Evolutionary conservation across 1,284 basidiomycete species (phyloP).

Genomic region (Heterobasidion occidentale): DNA sequence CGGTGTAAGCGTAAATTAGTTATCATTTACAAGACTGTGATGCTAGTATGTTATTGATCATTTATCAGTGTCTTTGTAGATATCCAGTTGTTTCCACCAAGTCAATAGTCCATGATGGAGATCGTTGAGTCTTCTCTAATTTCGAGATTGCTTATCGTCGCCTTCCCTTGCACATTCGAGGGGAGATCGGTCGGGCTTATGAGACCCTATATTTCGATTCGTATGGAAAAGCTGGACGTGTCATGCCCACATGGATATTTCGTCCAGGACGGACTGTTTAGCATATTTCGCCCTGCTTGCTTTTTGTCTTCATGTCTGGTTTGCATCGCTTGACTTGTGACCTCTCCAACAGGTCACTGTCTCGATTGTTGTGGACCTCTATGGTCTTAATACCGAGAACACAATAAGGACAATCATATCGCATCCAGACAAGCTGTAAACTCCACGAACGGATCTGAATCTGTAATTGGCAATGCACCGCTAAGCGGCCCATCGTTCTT

Average conservation of each 20-base stretch:
- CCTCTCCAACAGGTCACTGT: no score
- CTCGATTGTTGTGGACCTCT: no score
- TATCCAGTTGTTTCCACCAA: background rate
- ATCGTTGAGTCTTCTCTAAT: background rate
- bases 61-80: constrained; percentile 16
- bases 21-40: constrained; percentile 40
- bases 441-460: background rate
- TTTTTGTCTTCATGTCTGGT: no score
- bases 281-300: no score
- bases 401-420: no score
- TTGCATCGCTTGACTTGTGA: no score
- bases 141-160: background rate
- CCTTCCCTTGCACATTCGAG: constrained; percentile 3
- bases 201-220: background rate
- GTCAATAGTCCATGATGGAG: constrained; percentile 14
- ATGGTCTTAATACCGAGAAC: no score
- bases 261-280: no score
- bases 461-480: background rate
- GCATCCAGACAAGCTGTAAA: background rate
- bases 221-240: no score
- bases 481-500: background rate
- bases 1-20: constrained; percentile 39
- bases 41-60: constrained; percentile 14
- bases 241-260: background rate
- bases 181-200: background rate